Evolutionary conservation across 441 rosid species (phyloP).

Genomic region (Populus tomentosa): DNA sequence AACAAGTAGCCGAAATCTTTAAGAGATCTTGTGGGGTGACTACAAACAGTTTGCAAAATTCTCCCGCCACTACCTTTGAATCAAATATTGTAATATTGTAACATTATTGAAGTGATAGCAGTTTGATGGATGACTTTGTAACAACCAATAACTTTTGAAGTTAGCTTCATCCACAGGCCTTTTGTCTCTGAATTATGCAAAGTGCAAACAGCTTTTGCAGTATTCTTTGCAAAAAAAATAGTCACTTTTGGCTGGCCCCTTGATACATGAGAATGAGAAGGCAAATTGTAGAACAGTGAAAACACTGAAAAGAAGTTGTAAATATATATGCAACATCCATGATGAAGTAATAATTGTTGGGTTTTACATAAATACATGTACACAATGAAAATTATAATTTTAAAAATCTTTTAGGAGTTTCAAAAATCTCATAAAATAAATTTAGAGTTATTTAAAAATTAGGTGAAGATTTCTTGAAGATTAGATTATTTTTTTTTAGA

Average conservation of each 20-base stretch:
- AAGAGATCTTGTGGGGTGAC: not conserved
- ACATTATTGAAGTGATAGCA: not conserved
- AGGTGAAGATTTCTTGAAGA: accelerated
- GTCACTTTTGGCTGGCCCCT: not conserved
- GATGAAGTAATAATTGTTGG: too few species aligned
- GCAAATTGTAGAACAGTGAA: not conserved
- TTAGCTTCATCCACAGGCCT: not conserved
- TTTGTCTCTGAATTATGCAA: not conserved
- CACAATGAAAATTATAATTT: too few species aligned
- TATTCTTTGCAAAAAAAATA: not conserved
- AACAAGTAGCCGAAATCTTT: not conserved
- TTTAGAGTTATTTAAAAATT: too few species aligned
- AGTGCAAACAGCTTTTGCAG: not conserved
- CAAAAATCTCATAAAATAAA: accelerated
- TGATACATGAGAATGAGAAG: not conserved
- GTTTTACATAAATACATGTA: too few species aligned
- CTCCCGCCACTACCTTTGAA: not conserved
- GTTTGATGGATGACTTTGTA: not conserved
- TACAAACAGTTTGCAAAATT: not conserved
- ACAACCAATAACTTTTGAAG: not conserved
- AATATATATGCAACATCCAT: too few species aligned
- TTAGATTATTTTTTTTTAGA: too few species aligned
- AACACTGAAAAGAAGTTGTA: not conserved
- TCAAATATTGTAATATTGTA: not conserved
- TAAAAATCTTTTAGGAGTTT: too few species aligned